Evolutionary conservation across 768 basidiomycete genomes (phyloP).

Genomic region (Auriscalpium microsporum): DNA sequence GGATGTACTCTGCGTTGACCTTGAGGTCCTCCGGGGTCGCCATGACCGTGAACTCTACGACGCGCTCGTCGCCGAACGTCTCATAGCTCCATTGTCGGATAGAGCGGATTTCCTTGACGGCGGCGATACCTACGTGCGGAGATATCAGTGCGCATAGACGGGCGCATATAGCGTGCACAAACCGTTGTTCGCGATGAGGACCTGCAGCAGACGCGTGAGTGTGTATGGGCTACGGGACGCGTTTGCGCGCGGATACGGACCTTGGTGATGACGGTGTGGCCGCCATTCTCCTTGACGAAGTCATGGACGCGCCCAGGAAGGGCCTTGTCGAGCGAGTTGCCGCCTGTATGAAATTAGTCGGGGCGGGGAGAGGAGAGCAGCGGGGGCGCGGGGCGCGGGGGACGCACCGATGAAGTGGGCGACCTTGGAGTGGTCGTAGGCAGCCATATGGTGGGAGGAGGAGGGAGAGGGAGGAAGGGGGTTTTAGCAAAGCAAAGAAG

Average conservation of each 20-base stretch:
- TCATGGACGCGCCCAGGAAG: conserved; percentile 72
- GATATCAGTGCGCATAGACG: conserved; percentile 5
- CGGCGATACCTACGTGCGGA: conserved; percentile 75
- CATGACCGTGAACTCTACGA: conserved; percentile 99
- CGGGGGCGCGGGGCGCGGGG: conserved; percentile 7
- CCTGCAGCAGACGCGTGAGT: conserved; percentile 37
- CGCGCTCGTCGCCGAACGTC: conserved; percentile 93
- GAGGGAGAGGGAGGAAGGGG: conserved; percentile 2
- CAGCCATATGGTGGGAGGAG: conserved; percentile 18
- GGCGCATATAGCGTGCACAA: conserved; percentile 9
- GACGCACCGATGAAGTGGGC: conserved; percentile 54
- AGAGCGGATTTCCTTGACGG: conserved; percentile 98
- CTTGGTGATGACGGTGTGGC: conserved; percentile 98
- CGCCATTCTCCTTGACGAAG: conserved; percentile 86
- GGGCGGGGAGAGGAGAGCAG: conserved; percentile 5
- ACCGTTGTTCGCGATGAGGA: conserved; percentile 99
- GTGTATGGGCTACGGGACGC: neutral
- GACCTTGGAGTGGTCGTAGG: conserved; percentile 51
- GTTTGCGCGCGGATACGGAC: conserved; percentile 34
- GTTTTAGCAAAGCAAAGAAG: neutral
- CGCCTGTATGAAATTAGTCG: conserved; percentile 46
- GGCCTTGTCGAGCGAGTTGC: conserved; percentile 85
- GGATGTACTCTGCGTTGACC: conserved; percentile 99
- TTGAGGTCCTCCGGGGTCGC: conserved; percentile 97
- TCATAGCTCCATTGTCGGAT: conserved; percentile 99